phyloP scores from a whole-genome alignment of 2,329 filamentous ascomycete species.

The Phaeoacremonium minimum region DNA sequence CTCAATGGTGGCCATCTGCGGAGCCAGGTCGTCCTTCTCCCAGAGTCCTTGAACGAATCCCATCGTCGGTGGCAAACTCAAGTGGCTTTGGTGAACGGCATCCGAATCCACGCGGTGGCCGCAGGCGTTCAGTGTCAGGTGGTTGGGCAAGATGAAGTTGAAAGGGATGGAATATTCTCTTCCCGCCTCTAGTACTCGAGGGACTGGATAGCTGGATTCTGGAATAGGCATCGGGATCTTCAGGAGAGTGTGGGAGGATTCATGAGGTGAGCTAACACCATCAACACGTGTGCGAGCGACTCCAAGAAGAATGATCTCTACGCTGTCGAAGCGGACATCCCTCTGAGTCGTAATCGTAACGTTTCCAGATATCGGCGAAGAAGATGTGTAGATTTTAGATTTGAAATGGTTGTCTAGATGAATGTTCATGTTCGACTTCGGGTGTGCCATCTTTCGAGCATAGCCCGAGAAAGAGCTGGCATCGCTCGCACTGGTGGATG shows the following conservation, averaged over 20 bases:
- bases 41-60: slow-evolving; percentile 32
- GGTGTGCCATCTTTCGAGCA: slow-evolving; percentile 10
- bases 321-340: slow-evolving; percentile 43
- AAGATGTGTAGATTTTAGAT: slow-evolving; percentile 52
- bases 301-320: slow-evolving; percentile 51
- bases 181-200: slow-evolving; percentile 43
- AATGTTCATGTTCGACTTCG: slow-evolving; percentile 39
- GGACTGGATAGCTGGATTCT: slow-evolving; percentile 39
- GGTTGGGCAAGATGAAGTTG: slow-evolving; percentile 54
- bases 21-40: slow-evolving; percentile 50
- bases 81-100: slow-evolving; percentile 46
- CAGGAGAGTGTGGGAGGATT: slow-evolving; percentile 48
- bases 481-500: slow-evolving; percentile 7
- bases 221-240: slow-evolving; percentile 51
- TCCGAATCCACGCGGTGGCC: slow-evolving; percentile 40
- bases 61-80: slow-evolving; percentile 48
- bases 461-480: slow-evolving; percentile 8
- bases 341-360: slow-evolving; percentile 39
- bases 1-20: slow-evolving; percentile 49
- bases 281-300: slow-evolving; percentile 46
- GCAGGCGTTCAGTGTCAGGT: slow-evolving; percentile 54
- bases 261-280: slow-evolving; percentile 41
- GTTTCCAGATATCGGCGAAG: slow-evolving; percentile 44
- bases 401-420: slow-evolving; percentile 48
- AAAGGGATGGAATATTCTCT: slow-evolving; percentile 49